phyloP scores from a whole-genome alignment of 306 rosid genomes.

The Purshia tridentata region DNA sequence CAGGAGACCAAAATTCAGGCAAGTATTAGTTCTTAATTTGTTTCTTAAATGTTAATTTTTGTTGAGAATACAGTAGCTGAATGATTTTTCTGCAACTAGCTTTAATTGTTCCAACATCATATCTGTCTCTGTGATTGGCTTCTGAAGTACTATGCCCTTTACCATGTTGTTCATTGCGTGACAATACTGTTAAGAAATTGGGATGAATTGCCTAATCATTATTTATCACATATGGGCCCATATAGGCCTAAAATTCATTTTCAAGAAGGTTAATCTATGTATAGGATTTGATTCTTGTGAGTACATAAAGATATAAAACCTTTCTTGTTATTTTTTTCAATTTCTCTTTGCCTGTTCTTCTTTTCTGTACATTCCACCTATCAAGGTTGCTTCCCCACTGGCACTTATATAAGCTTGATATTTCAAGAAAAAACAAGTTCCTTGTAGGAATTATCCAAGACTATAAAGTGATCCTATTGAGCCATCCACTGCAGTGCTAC shows the following conservation, averaged over 20 bases:
- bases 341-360: not conserved
- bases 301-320: not conserved
- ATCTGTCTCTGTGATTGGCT: not conserved
- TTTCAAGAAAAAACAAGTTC: not conserved
- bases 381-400: not conserved
- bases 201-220: not conserved
- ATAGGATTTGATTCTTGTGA: not conserved
- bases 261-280: not conserved
- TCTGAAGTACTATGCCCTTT: not conserved
- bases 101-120: not conserved
- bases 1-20: slow-evolving; percentile 98
- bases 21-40: slow-evolving; percentile 10
- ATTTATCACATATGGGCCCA: not conserved
- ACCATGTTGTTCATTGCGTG: not conserved
- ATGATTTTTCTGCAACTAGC: not conserved
- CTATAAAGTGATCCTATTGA: not conserved
- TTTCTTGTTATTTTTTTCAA: not conserved
- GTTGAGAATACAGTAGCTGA: not conserved
- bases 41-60: not conserved
- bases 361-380: not conserved
- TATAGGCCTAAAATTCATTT: not conserved
- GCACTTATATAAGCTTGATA: not conserved
- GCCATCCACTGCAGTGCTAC: too few relatives aligned
- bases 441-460: not conserved
- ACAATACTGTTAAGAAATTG: not conserved